Evolutionary conservation across 2,329 filamentous ascomycete genomes (phyloP), one percentile per base, ranked within the genome.

Genomic region (Cladosporium austrohemisphaericum): DNA sequence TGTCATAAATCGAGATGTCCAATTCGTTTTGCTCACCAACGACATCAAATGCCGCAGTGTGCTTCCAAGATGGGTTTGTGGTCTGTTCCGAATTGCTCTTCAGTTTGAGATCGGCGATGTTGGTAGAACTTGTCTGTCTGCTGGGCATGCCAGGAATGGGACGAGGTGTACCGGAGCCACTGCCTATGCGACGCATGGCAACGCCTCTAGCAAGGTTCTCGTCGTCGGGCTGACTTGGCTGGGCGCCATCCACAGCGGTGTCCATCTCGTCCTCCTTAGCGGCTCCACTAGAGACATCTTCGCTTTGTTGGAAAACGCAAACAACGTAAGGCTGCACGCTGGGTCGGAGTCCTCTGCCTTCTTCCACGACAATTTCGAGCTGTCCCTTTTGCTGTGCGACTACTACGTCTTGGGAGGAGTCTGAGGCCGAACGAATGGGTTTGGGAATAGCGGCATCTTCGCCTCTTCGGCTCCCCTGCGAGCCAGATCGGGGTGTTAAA

Each of bases 111-210:
- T 95, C 88, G 28, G 80, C 78, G 56, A 85, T 76, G 63, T 92
- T 95, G 49, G 91, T 95, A 71, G 92, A 91, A 72, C 92, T 97
- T 71, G 92, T 97, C 67, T 97, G 93, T 49, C 93, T 84, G 68
- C 91, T 97, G 62, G 86, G 85, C 89, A 97, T 48, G 5, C 61
- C 96, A 1, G 93, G 93, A 57, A 98, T 97, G 25, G 90, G 88
- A 84, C 96, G 92, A 13, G 90, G 80, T 45, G 85, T 81, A 22
- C 90, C 88, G 23, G 85, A 85, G 60, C 95, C 89, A 64, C 88
- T 93, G 51, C 84, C 86, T 60, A 77, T 80, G 62, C 70, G 71
- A 62, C 68, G 76, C 60, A 77, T 77, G 19, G 74, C 68, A 48
- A 77, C 71, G 16, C 71, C 68, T 44, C 62, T 69, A 16, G 63